Conservation (phyloP, 352 stramenopile genomes). For the Plasmopara viticola region DNA sequence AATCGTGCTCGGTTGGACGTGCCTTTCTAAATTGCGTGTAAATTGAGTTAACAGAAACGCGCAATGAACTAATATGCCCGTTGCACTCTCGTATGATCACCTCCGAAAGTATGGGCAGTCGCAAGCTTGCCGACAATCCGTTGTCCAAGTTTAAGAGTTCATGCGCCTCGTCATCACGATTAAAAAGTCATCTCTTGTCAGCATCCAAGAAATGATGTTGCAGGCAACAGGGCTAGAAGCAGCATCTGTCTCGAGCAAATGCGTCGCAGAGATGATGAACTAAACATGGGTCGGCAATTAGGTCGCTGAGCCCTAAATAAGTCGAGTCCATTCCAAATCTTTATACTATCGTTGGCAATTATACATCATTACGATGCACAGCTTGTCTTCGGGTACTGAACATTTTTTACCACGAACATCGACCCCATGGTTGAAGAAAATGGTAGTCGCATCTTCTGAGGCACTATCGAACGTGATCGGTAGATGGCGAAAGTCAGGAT, state of each 20-base stretch:
- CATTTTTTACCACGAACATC: not conserved
- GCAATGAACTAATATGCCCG: constrained; percentile 14
- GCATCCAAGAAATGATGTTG: constrained; percentile 4
- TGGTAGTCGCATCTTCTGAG: no score
- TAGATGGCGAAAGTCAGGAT: constrained; percentile 6
- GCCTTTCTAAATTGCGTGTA: not conserved
- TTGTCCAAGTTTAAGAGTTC: constrained; percentile 6
- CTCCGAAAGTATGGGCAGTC: constrained; percentile 6
- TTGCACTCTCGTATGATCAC: constrained; percentile 18
- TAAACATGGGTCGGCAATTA: constrained; percentile 5
- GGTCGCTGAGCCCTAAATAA: constrained; percentile 2
- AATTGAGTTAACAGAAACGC: constrained; percentile 5
- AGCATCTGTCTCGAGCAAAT: constrained; percentile 6
- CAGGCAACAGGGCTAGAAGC: constrained; percentile 2
- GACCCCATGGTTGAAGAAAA: not conserved
- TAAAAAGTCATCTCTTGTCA: constrained; percentile 15
- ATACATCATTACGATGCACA: constrained; percentile 9
- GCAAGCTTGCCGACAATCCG: constrained; percentile 3
- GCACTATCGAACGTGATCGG: constrained; percentile 2
- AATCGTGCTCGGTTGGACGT: no score
- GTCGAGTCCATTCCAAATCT: constrained; percentile 3
- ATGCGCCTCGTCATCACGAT: constrained; percentile 9
- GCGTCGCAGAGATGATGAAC: constrained; percentile 12
- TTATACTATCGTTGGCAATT: constrained; percentile 8
- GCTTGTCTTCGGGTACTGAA: not conserved